Evolutionary conservation across 805 yeast species (phyloP), one percentile per base, ranked within the genome.

Genomic region (Cyberlindnera americana): DNA sequence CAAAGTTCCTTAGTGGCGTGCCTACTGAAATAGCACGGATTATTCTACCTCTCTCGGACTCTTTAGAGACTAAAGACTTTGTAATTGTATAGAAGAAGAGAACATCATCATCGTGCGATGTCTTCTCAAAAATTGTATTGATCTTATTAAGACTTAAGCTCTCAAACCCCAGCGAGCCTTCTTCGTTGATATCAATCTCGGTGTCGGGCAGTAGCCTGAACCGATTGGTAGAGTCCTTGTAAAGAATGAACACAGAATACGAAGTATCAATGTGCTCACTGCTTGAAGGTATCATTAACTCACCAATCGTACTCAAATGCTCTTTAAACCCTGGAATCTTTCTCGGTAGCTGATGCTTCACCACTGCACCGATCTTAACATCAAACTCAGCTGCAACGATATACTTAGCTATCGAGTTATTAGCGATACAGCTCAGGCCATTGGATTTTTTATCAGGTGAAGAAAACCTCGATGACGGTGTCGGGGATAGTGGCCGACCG

Each of bases 371-470:
- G 39, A 77, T 68, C 51, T 76, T 81, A 47, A 81, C 77, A 57
- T 88, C 93, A 58, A 88, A 89, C 61, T 84, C 90, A 1, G 91
- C 84, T 6, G 88, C 71, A 23, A 87, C 51, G 17, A 83, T 69
- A 53, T 70, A 81, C 38, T 74, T 75, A 13, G 75, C 73, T 50
- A 77, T 73, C 23, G 53, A 32, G 1, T 48, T 15, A 13, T 17
- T 9, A 15, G 38, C 12, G 5, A 47, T 33, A 17, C 43, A 37
- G 13, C 38, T 41, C 15, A 40, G 13, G n/a, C n/a, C n/a, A n/a
- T n/a, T n/a, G 13, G n/a, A 12, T 17, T 35, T 32, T 18, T n/a
- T 23, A 16, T 30, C 35, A 2, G 46, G 41, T 3, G 44, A 37
- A 13, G 19, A 15, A 18, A 24, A 25, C 19, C 35, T 6, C 5